These are phyloP conservation scores for Fusarium annulatum DNA, from an alignment of 2,329 filamentous ascomycete genomes.

Conservation along the genomic window DNA sequence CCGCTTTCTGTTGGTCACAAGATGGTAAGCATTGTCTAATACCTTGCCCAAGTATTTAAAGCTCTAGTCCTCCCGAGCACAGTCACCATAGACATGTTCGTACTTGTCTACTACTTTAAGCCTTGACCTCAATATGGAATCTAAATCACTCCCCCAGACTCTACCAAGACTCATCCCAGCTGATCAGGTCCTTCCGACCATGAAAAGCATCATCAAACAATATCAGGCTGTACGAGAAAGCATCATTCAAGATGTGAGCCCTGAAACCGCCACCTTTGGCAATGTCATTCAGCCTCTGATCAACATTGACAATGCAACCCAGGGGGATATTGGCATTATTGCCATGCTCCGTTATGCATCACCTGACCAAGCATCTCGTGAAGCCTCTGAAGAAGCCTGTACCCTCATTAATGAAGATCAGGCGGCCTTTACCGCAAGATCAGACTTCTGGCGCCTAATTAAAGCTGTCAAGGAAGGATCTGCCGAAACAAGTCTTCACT, in stretches of 20 bases:
- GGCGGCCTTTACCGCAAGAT: background rate
- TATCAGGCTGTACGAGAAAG: background rate
- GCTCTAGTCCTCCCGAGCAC: too few species aligned
- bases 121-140: background rate
- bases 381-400: background rate
- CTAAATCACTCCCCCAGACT: background rate
- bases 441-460: background rate
- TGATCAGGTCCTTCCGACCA: background rate
- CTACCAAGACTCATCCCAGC: rapidly evolving
- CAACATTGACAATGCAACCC: background rate
- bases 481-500: background rate
- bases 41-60: too few species aligned
- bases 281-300: background rate
- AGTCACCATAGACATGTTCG: too few species aligned
- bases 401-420: background rate
- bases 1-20: too few species aligned
- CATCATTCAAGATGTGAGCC: background rate
- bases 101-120: too few species aligned
- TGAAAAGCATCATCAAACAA: background rate
- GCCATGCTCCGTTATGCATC: background rate
- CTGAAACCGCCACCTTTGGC: rapidly evolving
- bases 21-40: too few species aligned
- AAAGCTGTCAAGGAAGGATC: background rate
- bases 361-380: rapidly evolving
- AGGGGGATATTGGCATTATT: background rate